Base-by-base conservation (phyloP, 305 asterid species). In the Solanum chacoense region DNA sequence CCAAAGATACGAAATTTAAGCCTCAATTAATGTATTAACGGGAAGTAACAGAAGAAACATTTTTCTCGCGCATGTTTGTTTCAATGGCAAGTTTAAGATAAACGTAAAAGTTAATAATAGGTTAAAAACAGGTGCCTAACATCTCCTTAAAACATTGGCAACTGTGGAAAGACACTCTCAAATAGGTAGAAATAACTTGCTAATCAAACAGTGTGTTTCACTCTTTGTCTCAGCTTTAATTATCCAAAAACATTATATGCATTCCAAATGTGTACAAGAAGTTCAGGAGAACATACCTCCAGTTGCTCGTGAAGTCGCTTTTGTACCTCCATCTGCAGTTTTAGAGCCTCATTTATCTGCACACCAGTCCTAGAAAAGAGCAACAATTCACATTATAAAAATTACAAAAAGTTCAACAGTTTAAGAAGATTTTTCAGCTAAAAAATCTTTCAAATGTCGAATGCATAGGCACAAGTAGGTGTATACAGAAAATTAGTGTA, bases 291-390 rank as follows among this genome's bases (percentile, higher is more conserved):
- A 36, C 88, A 80, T 93, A 96, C 99, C 99, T 98, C 99, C 92
- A 98, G 89, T 87, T 98, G 99, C 93, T 98, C 99, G 28, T 98
- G 99, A 86, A 98, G 95, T 85, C 99, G 94, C 93, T 96, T 98
- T 89, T 98, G 99, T 88, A 98, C 99, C 95, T 98, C 99, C 99
- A 98, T 98, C 92, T 98, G 99, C 95, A 98, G 95, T 93, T 98
- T 98, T 89, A 98, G 94, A 42, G 99, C 99, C 92, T 95, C 99
- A 85, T 95, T 96, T 75, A 96, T 95, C 92, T 96, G 98, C 98
- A 97, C 93, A 63, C 99, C 98, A 88, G 98, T 94, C 92, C 88
- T 91, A 91, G 63, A 89, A 88, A 16, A 90, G 32, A 50, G 67
- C 78, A 42, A 89, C 67, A 29, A 38, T 85, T 73, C 32, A 88